A percentile compares a stretch with the other conserved stretches of the same genome.
Conservation (phyloP, 495 filamentous ascomycete species). For the Penicillium lagena region DNA sequence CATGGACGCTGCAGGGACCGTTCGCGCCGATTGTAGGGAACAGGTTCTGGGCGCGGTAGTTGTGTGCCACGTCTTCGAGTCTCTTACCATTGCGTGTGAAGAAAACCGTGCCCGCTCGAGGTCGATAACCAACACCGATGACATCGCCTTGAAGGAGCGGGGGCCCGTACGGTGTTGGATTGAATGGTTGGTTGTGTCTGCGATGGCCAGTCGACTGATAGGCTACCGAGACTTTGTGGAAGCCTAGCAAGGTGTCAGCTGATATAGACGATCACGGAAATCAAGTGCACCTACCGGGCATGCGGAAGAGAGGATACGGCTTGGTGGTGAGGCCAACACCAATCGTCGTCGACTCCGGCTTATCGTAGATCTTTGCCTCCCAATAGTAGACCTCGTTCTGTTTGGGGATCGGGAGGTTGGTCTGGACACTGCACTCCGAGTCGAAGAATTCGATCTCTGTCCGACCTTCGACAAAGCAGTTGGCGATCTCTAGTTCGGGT, state of each 20-base stretch:
- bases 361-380: constrained; percentile 98
- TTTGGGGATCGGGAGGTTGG: constrained; percentile 92
- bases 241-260: constrained; percentile 47
- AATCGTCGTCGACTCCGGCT: constrained; percentile 78
- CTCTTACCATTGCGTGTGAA: constrained; percentile 98
- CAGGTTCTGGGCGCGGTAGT: constrained; percentile 88
- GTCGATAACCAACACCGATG: constrained; percentile 91
- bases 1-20: constrained; percentile 84
- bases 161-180: constrained; percentile 70
- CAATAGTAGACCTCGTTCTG: constrained; percentile 99
- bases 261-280: no score
- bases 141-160: constrained; percentile 87
- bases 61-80: constrained; percentile 90
- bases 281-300: constrained; percentile 63
- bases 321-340: constrained; percentile 93
- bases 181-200: constrained; percentile 88
- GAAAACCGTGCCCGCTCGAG: constrained; percentile 90
- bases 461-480: constrained; percentile 93
- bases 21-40: constrained; percentile 95
- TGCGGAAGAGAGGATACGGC: constrained; percentile 88
- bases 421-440: constrained; percentile 94
- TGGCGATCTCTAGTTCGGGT: constrained; percentile 95
- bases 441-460: constrained; percentile 99
- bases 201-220: constrained; percentile 84
- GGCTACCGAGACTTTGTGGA: constrained; percentile 83